Base-by-base conservation (phyloP, 768 basidiomycete genomes). In the Boletus rufocinnamomeus region DNA sequence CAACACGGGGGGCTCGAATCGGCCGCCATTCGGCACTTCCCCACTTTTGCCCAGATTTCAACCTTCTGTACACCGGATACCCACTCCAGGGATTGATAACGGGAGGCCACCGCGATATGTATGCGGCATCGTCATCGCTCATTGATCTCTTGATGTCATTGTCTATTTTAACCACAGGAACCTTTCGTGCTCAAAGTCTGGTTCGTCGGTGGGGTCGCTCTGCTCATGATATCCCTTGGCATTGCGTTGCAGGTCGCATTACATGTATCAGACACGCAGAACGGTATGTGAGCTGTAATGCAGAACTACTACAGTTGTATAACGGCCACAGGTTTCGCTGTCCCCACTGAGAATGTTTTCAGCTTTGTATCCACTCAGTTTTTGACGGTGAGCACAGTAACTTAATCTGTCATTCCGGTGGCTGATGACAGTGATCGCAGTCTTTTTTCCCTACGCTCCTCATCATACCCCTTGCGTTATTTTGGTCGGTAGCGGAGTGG, bases 391-490 rank as follows among this genome's bases (percentile, higher is more conserved):
- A 64, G 83, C 76, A 21, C 23, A 37, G 4, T 2, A 23, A 34
- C 46, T 44, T 11, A 13, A 41, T 37, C 4, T 17, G n/a, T 41
- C 8, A 27, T 13, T 41, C 16, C 40, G 9, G 19, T 47, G 25
- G 32, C 56, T 50, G 14, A 59, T 23, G 5, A 44, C 25, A 28
- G 40, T 52, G 30, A 60, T 49, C 28, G 10, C 34, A 87, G 86
- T 79, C 84, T 0, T 86, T 87, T 67, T 74, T 88, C 63, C 86
- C 87, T 1, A 80, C 79, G 4, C 65, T 80, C 25, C 27, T 81
- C 19, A 75, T 87, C 28, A 62, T 80, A 7, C 87, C 87, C 4
- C 59, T 80, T 34, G 81, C 76, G 0, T 72, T 75, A 54, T 69
- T 82, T 43, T 85, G 84, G 79, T 69, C 79, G 32, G 73, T 75